Evolutionary conservation across 2,329 filamentous ascomycete genomes (phyloP).

Genomic region (Colletotrichum higginsianum): DNA sequence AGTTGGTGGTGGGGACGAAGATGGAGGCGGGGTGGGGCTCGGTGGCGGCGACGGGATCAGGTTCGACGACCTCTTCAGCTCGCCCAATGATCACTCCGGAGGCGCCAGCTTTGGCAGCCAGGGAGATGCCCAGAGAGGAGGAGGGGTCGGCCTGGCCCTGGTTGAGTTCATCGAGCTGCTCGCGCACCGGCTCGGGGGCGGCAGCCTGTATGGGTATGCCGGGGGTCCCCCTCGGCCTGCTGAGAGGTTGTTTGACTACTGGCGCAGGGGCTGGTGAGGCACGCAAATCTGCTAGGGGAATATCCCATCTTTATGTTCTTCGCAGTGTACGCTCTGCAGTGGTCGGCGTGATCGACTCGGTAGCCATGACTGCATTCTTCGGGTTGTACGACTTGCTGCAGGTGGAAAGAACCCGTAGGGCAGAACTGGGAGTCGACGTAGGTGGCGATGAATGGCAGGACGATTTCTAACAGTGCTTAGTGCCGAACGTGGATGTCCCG

Average conservation of each 20-base stretch:
- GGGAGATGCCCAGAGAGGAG: background rate
- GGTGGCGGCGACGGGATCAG: background rate
- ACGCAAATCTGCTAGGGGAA: no score
- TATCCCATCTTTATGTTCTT: background rate
- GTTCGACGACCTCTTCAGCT: background rate
- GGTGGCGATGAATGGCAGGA: no score
- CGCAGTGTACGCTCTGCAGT: no score
- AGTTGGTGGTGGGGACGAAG: background rate
- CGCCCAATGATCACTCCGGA: background rate
- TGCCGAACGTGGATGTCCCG: no score
- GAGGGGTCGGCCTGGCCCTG: conserved; percentile 22
- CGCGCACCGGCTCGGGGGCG: background rate
- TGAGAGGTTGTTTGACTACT: conserved; percentile 21
- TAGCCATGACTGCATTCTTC: no score
- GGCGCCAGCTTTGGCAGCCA: background rate
- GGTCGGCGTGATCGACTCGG: no score
- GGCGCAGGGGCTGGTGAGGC: conserved; percentile 23
- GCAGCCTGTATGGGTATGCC: background rate
- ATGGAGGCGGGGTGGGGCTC: background rate
- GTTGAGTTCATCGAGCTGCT: conserved; percentile 22
- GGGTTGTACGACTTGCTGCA: no score
- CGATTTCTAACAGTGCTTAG: no score
- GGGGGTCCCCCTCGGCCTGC: background rate
- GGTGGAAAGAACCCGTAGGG: no score
- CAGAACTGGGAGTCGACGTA: no score